Base-by-base conservation (phyloP, 73 alveolate genomes). In the Paramecium tetraurelia region DNA sequence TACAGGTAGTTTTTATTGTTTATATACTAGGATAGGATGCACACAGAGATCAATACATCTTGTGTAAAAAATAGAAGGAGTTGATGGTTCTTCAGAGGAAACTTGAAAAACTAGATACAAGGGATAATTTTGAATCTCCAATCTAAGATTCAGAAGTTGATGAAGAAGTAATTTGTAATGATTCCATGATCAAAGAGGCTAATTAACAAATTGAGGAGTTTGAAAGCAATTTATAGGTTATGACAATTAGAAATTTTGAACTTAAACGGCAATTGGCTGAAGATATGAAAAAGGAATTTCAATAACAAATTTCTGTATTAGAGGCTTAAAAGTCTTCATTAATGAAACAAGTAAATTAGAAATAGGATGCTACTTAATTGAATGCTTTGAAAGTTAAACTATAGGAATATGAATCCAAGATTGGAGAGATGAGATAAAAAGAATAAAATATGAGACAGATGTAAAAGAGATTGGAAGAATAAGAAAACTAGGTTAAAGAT, bases 401-500 rank as follows among this genome's bases (percentile, higher is more conserved):
- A 24, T 41, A 59, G 24, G 90, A 80, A 27, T 80, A 44, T 44
- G 90, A 80, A 48, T 31, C 27, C 0, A 80, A 48, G 14, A 80
- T 80, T 16, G 14, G 14, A 9, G 90, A 80, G 21, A 44, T 80
- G 76, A 80, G 29, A 80, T 41, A 38, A 14, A 80, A 80, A 43
- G 71, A 80, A 80, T 12, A 80, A 41, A 31, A 44, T 20, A 41
- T 22, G 76, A 80, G 57, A 80, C 12, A 44, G 20, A 31, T 44
- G 57, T 46, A 44, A 80, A 80, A 80, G 75, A 80, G 18, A 48
- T 46, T 80, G 57, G 90, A 80, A 80, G 90, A 80, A 11, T 80
- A 80, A 48, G 90, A 80, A 41, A 80, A 46, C 24, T 80, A 80
- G 14, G 90, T 80, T 22, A 80, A 41, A 44, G 90, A 80, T 80